Evolutionary conservation across 2,329 filamentous ascomycete species (phyloP).

Genomic region (Bipolaris victoriae): DNA sequence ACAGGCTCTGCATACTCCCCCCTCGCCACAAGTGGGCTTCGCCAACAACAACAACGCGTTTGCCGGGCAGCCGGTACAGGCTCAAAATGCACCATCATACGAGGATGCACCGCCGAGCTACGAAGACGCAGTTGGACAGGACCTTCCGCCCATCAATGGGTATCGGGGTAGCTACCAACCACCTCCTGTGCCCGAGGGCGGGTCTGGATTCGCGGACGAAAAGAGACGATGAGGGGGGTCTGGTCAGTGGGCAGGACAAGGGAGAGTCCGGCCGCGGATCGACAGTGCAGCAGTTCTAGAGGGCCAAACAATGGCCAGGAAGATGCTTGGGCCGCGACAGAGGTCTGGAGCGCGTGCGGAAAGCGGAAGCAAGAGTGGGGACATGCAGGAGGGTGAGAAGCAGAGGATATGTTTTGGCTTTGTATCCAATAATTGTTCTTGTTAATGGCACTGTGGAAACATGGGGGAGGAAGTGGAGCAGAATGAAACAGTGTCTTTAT

Average conservation of each 20-base stretch:
- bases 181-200: conserved; percentile 48
- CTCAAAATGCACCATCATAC: conserved; percentile 51
- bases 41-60: conserved; percentile 23
- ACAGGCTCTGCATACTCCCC: conserved; percentile 34
- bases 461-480: conserved; percentile 1
- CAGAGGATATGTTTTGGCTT: conserved; percentile 16
- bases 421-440: conserved; percentile 26
- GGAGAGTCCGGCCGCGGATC: background rate
- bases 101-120: conserved; percentile 93
- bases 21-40: conserved; percentile 32
- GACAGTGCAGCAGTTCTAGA: background rate
- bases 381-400: conserved; percentile 9
- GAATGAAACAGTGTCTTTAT: conserved; percentile 19
- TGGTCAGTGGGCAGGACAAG: background rate
- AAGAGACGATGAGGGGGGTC: conserved; percentile 38
- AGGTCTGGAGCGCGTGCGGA: background rate
- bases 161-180: conserved; percentile 69
- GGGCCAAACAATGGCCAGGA: conserved; percentile 6
- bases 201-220: conserved; percentile 46
- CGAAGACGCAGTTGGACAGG: conserved; percentile 86
- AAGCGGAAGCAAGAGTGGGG: conserved; percentile 9
- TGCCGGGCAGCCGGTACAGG: conserved; percentile 28
- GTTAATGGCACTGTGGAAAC: conserved; percentile 24
- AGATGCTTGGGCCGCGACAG: conserved; percentile 9
- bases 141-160: conserved; percentile 74